These are phyloP conservation scores for Pythium plurisporium DNA, from an alignment of 352 stramenopile genomes.

Conservation along the genomic window DNA sequence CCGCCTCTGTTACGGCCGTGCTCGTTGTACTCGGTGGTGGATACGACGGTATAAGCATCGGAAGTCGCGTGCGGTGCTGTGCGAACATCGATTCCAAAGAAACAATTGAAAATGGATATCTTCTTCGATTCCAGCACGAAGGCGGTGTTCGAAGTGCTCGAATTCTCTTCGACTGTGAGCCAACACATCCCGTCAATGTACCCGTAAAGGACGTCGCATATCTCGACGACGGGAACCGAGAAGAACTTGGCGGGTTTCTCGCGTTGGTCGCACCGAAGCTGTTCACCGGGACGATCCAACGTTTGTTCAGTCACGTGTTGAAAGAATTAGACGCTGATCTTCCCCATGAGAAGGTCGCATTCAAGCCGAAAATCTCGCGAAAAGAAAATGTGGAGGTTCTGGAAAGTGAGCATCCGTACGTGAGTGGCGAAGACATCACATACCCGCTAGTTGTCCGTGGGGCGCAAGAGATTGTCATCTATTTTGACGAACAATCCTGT, in stretches of 20 bases:
- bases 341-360: slow-evolving; percentile 6
- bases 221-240: slow-evolving; percentile 36
- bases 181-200: slow-evolving; percentile 44
- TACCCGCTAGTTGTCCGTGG: slow-evolving; percentile 65
- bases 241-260: slow-evolving; percentile 44
- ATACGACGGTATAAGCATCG: slow-evolving; percentile 44
- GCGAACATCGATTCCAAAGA: slow-evolving; percentile 75
- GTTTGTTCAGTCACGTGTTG: neutral
- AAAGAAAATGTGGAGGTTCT: slow-evolving; percentile 76
- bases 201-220: slow-evolving; percentile 44
- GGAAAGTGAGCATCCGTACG: slow-evolving; percentile 76
- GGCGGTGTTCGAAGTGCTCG: slow-evolving; percentile 36
- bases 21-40: slow-evolving; percentile 53
- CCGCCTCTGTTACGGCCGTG: slow-evolving; percentile 26
- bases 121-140: slow-evolving; percentile 49
- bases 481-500: slow-evolving; percentile 73
- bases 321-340: slow-evolving; percentile 12
- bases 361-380: slow-evolving; percentile 43
- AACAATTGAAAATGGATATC: slow-evolving; percentile 61
- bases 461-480: slow-evolving; percentile 66
- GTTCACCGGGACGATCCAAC: neutral
- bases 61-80: slow-evolving; percentile 60
- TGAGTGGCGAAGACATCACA: slow-evolving; percentile 47
- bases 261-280: slow-evolving; percentile 27
- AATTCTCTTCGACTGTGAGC: slow-evolving; percentile 69